phyloP scores from a whole-genome alignment of 176 grass and related monocot species.

The Carex scoparia region DNA sequence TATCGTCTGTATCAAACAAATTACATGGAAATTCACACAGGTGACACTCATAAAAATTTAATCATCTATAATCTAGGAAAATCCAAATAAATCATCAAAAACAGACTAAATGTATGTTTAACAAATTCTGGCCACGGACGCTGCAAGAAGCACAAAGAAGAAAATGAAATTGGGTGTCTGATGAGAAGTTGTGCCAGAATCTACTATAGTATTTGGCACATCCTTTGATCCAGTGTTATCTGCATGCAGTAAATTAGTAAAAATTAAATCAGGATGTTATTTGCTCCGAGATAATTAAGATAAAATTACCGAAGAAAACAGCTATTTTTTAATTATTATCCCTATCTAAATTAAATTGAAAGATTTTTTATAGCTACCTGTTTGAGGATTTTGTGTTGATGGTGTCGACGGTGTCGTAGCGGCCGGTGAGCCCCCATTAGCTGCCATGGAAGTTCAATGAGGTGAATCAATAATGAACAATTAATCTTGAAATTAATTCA shows the following conservation, averaged over 20 bases:
- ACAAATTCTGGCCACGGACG: conserved; percentile 1
- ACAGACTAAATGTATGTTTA: background rate
- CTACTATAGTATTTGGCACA: background rate
- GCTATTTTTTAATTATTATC: background rate
- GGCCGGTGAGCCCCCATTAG: background rate
- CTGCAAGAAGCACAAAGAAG: conserved; percentile 14
- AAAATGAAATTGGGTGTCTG: background rate
- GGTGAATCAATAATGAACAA: background rate
- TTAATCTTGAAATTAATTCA: background rate
- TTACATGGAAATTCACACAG: background rate
- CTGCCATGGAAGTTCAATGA: background rate
- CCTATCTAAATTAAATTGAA: background rate
- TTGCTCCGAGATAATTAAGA: background rate
- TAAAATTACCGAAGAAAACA: background rate
- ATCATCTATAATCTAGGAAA: too few relatives aligned
- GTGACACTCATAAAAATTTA: background rate
- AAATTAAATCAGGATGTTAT: background rate
- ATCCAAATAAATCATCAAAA: background rate
- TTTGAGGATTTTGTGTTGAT: background rate
- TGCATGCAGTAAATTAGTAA: background rate
- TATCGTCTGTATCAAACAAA: background rate
- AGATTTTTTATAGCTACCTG: conserved; percentile 5
- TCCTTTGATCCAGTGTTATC: conserved; percentile 32
- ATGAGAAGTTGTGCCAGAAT: conserved; percentile 3
- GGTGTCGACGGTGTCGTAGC: background rate